phyloP scores from a whole-genome alignment of 495 filamentous ascomycete species.

The Ramalina peruviana region DNA sequence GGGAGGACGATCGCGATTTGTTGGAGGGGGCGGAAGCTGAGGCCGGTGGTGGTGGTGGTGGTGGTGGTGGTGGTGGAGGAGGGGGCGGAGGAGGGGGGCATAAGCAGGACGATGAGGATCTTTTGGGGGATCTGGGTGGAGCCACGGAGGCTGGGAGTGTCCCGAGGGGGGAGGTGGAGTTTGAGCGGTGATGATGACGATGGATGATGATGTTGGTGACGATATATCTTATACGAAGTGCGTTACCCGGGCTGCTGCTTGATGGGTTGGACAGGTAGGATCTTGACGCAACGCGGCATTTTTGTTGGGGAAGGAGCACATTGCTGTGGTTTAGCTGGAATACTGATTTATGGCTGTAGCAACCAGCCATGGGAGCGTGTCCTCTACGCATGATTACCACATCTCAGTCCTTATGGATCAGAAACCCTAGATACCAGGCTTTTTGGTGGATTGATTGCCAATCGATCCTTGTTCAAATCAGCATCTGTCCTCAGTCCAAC shows the following conservation, averaged over 20 bases:
- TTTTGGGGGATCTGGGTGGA: conserved; percentile 8
- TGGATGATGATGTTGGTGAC: neutral
- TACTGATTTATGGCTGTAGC: no score
- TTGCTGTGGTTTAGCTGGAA: no score
- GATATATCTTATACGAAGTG: neutral
- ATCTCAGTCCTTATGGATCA: no score
- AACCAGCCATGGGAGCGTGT: no score
- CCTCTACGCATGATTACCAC: no score
- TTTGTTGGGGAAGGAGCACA: no score
- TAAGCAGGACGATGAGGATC: conserved; percentile 7
- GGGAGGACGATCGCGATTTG: conserved; percentile 62
- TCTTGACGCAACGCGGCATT: neutral
- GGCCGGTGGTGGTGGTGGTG: conserved; percentile 27
- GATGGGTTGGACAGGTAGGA: neutral
- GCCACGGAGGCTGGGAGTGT: neutral
- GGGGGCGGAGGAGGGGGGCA: conserved; percentile 43
- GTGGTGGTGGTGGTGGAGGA: conserved; percentile 19
- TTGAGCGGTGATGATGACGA: conserved; percentile 13
- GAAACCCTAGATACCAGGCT: no score
- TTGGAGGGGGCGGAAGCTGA: conserved; percentile 68
- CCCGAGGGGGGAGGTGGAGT: conserved; percentile 18
- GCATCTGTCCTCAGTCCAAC: no score
- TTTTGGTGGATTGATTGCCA: no score
- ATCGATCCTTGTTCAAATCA: no score
- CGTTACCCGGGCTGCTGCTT: neutral